Conservation (phyloP, 805 yeast species). For the Starmerella geochares region DNA sequence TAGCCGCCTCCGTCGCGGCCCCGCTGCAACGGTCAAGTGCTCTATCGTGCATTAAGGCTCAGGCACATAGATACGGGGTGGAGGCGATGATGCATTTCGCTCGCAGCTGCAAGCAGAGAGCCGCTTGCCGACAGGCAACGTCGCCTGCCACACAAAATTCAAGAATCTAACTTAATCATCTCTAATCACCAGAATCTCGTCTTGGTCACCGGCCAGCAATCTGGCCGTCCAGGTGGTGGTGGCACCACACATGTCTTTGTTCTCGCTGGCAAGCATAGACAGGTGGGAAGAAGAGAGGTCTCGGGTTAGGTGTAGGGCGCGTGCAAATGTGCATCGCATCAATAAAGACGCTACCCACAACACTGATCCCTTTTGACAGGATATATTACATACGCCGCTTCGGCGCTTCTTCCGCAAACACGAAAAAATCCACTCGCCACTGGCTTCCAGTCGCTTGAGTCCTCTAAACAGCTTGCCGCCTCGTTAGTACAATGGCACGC, state of each 20-base stretch:
- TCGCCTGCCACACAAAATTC: no score
- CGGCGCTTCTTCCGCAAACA: conserved; percentile 5
- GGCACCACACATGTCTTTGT: background rate
- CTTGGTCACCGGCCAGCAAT: no score
- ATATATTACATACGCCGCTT: conserved; percentile 9
- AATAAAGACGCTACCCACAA: conserved; percentile 4
- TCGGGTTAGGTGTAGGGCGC: conserved; percentile 5
- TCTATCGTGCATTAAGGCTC: conserved; percentile 4
- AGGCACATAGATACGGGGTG: conserved; percentile 5
- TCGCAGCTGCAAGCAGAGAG: background rate
- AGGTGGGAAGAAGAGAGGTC: background rate
- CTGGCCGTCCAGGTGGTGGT: no score
- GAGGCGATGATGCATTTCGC: background rate
- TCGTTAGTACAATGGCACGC: conserved; percentile 13
- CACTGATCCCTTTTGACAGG: background rate
- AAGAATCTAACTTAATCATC: no score
- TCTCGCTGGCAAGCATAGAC: background rate
- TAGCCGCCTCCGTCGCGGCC: background rate
- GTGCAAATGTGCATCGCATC: conserved; percentile 11
- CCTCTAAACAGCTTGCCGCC: background rate
- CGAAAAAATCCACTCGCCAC: background rate
- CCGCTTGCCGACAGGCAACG: no score
- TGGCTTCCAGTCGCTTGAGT: background rate
- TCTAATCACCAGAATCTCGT: no score
- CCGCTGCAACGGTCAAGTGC: background rate